phyloP scores from a whole-genome alignment of 805 yeast genomes.

The Myxozyma kluyveri region DNA sequence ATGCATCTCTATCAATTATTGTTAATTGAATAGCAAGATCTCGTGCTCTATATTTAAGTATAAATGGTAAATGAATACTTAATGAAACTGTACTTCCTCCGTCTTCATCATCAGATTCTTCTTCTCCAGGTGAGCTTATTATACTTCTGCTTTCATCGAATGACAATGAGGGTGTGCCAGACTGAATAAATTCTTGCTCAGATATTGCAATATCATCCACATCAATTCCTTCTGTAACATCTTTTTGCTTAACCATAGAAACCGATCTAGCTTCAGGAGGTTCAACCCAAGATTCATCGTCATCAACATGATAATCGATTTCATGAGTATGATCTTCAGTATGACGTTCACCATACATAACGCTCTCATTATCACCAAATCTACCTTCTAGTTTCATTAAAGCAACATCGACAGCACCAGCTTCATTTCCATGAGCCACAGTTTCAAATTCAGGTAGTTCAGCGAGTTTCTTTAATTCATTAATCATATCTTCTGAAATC shows the following conservation, averaged over 20 bases:
- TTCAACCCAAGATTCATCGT: no score
- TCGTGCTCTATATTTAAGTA: conserved; percentile 66
- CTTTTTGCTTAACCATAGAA: no score
- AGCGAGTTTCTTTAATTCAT: conserved; percentile 64
- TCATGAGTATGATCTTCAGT: background rate
- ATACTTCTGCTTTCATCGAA: background rate
- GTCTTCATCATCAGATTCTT: background rate
- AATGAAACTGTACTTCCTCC: conserved; percentile 22
- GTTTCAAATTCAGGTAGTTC: conserved; percentile 78
- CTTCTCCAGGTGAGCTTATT: background rate
- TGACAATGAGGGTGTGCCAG: no score
- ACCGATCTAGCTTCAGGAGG: no score
- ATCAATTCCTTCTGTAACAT: no score
- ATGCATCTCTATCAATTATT: conserved; percentile 76
- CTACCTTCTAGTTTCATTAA: conserved; percentile 77
- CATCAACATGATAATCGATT: background rate
- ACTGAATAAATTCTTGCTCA: no score
- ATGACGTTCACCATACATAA: no score
- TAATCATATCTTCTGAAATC: conserved; percentile 21
- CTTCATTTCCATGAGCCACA: conserved; percentile 46
- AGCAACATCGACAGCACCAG: conserved; percentile 47
- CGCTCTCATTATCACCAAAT: conserved; percentile 15
- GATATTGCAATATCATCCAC: no score
- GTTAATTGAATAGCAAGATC: conserved; percentile 79
- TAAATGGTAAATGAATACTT: conserved; percentile 69